Evolutionary conservation across 305 asterid genomes (phyloP).

Genomic region (Ajuga reptans): DNA sequence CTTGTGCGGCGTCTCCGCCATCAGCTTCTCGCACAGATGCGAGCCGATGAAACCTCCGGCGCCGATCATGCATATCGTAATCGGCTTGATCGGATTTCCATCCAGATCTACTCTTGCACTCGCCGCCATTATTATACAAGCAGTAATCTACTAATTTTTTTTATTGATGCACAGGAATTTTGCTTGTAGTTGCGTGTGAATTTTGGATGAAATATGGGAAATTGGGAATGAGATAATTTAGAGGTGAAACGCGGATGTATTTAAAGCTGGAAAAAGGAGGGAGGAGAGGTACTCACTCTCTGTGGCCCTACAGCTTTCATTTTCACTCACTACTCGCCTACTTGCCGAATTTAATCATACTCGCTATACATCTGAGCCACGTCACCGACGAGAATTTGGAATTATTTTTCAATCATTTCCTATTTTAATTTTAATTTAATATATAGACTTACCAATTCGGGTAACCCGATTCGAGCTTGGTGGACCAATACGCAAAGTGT

Average conservation of each 20-base stretch:
- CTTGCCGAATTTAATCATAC: background rate
- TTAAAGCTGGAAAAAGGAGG: conserved; percentile 60
- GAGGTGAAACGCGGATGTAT: conserved; percentile 29
- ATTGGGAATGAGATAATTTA: background rate
- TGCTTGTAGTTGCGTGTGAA: background rate
- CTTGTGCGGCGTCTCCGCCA: conserved; percentile 73
- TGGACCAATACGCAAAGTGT: no score
- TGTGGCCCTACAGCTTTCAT: conserved; percentile 27
- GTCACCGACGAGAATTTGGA: no score
- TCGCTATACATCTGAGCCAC: conserved; percentile 14
- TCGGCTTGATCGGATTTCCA: conserved; percentile 63
- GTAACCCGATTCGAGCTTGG: no score
- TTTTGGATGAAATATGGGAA: conserved; percentile 9
- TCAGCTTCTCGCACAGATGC: conserved; percentile 85
- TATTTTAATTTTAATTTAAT: no score
- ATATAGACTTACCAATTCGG: no score
- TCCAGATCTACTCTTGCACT: conserved; percentile 79
- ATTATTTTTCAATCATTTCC: no score
- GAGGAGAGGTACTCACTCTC: conserved; percentile 33
- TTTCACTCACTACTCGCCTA: conserved; percentile 19
- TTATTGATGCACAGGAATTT: conserved; percentile 12
- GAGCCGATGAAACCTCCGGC: conserved; percentile 98
- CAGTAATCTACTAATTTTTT: background rate
- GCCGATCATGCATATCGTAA: conserved; percentile 89
- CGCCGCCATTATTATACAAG: conserved; percentile 52